phyloP scores from a whole-genome alignment of 441 rosid species.

The Mallotus japonicus region DNA sequence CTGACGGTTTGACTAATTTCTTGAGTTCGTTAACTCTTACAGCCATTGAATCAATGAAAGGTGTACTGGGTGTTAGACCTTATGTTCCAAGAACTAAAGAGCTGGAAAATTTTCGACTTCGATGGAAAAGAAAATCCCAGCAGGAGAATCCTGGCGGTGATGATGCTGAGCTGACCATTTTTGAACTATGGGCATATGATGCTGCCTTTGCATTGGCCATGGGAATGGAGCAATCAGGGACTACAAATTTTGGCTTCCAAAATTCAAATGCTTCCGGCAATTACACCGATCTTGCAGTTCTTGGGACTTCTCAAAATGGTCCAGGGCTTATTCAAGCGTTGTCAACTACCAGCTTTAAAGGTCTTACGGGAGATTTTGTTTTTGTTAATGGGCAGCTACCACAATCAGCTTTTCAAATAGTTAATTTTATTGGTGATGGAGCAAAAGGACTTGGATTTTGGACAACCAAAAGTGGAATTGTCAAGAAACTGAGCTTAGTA shows the following conservation, averaged over 20 bases:
- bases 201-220: slow-evolving; percentile 46
- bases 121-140: slow-evolving; percentile 41
- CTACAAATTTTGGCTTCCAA: slow-evolving; percentile 20
- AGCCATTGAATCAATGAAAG: slow-evolving; percentile 41
- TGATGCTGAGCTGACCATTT: slow-evolving; percentile 28
- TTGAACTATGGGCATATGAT: slow-evolving; percentile 59
- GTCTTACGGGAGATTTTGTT: slow-evolving; percentile 46
- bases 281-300: slow-evolving; percentile 31
- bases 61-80: slow-evolving; percentile 48
- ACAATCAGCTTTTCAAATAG: slow-evolving; percentile 34
- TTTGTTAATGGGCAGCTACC: slow-evolving; percentile 39
- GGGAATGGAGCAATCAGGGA: slow-evolving; percentile 50
- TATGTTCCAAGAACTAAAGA: slow-evolving; percentile 30
- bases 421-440: slow-evolving; percentile 41
- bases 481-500: slow-evolving; percentile 17
- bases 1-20: slow-evolving; percentile 35
- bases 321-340: slow-evolving; percentile 34
- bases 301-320: slow-evolving; percentile 51
- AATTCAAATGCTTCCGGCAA: slow-evolving; percentile 6
- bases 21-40: slow-evolving; percentile 16
- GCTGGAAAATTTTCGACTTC: slow-evolving; percentile 26
- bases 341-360: slow-evolving; percentile 32
- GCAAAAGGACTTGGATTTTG: slow-evolving; percentile 50
- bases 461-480: slow-evolving; percentile 36
- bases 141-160: slow-evolving; percentile 21